These are phyloP conservation scores for Mentha longifolia DNA, from an alignment of 257 asterid genomes.

Conservation along the genomic window DNA sequence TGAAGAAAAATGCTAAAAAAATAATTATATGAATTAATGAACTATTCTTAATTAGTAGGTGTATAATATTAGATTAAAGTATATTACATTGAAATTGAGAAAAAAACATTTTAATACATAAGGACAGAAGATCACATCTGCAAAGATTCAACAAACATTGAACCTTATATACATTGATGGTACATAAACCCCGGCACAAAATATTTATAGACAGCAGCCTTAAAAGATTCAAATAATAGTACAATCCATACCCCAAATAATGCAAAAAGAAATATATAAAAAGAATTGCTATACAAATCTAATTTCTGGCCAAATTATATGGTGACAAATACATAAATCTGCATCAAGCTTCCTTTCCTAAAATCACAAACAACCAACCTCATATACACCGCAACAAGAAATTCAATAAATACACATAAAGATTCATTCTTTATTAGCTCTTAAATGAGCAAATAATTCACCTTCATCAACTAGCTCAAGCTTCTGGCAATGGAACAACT, in stretches of 20 bases:
- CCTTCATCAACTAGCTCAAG: slow-evolving; percentile 37
- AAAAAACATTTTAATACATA: too few relatives aligned
- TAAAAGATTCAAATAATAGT: neutral
- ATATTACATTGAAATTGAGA: too few relatives aligned
- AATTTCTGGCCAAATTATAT: slow-evolving; percentile 27
- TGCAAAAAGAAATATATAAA: neutral
- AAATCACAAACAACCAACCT: neutral
- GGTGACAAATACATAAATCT: neutral
- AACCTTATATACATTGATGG: neutral
- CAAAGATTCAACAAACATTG: too few relatives aligned
- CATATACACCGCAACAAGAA: slow-evolving; percentile 29
- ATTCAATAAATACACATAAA: too few relatives aligned
- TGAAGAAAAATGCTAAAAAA: too few relatives aligned
- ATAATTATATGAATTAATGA: too few relatives aligned
- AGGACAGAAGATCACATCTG: too few relatives aligned
- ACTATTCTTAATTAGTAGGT: too few relatives aligned
- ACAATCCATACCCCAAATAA: slow-evolving; percentile 22
- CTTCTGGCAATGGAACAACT: slow-evolving; percentile 86
- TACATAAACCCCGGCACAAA: neutral
- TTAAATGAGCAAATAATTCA: too few relatives aligned
- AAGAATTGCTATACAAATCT: neutral
- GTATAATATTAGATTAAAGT: too few relatives aligned
- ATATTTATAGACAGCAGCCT: slow-evolving; percentile 12
- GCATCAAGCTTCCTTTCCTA: slow-evolving; percentile 13
- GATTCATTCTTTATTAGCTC: too few relatives aligned